These are phyloP conservation scores for Nidula microcarpa DNA, from an alignment of 768 basidiomycete species.

Conservation along the genomic window DNA sequence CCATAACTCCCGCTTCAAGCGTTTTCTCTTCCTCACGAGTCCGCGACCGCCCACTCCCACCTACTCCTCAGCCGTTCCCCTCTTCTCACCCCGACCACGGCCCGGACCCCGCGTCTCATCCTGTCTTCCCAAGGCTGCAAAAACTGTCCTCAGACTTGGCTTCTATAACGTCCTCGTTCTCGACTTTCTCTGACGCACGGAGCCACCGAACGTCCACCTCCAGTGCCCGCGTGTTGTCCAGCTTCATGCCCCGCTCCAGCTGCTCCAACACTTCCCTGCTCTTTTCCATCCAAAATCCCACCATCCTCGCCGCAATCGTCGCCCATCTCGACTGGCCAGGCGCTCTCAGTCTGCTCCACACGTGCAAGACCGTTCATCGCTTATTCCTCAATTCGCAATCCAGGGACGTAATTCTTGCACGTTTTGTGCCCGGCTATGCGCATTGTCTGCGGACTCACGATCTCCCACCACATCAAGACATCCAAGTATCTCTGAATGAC, in stretches of 20 bases:
- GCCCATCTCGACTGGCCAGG: conserved; percentile 34
- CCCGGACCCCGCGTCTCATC: neutral
- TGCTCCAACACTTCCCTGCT: conserved; percentile 7
- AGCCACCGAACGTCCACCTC: conserved; percentile 8
- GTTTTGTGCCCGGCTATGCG: conserved; percentile 59
- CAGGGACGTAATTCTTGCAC: conserved; percentile 36
- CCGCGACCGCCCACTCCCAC: too few relatives aligned
- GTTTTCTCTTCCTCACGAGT: too few relatives aligned
- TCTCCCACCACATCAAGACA: conserved; percentile 33
- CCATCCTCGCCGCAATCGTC: conserved; percentile 22
- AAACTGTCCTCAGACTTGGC: too few relatives aligned
- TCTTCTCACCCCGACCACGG: neutral
- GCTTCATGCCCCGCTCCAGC: conserved; percentile 10
- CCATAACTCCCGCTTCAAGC: neutral
- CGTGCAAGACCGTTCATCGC: conserved; percentile 25
- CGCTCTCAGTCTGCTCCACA: conserved; percentile 31
- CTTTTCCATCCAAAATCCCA: conserved; percentile 11
- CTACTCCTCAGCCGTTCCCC: too few relatives aligned
- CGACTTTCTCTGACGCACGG: conserved; percentile 2
- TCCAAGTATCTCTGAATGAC: conserved; percentile 55
- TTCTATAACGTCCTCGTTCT: neutral
- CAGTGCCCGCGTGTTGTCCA: conserved; percentile 7
- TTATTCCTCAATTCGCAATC: conserved; percentile 23
- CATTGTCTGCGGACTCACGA: conserved; percentile 38
- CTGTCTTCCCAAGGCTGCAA: too few relatives aligned